A percentile compares a stretch with the other conserved stretches of the same genome.
phyloP scores from a whole-genome alignment of 495 filamentous ascomycete species.

The Neurospora sp. region DNA sequence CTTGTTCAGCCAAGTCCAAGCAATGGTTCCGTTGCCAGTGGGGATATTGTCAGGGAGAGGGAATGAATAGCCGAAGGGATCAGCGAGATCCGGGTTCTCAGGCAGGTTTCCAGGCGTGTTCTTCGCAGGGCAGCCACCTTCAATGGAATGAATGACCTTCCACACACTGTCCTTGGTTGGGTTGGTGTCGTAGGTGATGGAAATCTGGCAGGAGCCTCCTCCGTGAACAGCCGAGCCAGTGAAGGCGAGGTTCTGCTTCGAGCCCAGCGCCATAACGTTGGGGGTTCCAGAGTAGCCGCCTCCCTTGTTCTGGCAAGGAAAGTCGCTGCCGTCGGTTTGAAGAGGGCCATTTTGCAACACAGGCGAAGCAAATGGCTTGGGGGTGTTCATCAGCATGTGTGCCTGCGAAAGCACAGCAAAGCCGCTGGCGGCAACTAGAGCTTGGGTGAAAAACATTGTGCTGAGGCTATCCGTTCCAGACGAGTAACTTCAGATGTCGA shows the following conservation, averaged over 20 bases:
- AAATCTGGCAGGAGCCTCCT: slow-evolving; percentile 81
- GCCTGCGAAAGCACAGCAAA: slow-evolving; percentile 44
- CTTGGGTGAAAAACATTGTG: slow-evolving; percentile 13
- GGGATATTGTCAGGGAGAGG: slow-evolving; percentile 47
- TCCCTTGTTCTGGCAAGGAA: slow-evolving; percentile 57
- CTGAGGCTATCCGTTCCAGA: not conserved
- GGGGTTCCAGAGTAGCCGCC: slow-evolving; percentile 33
- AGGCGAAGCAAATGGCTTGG: slow-evolving; percentile 30
- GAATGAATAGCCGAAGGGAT: slow-evolving; percentile 40
- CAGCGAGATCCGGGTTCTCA: slow-evolving; percentile 12
- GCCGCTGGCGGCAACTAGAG: slow-evolving; percentile 18
- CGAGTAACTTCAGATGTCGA: not conserved
- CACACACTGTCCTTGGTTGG: slow-evolving; percentile 49
- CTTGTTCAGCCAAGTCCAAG: slow-evolving; percentile 89
- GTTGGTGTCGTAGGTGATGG: slow-evolving; percentile 62
- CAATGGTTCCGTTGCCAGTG: slow-evolving; percentile 55
- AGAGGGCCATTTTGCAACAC: accelerated
- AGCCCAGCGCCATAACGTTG: slow-evolving; percentile 44
- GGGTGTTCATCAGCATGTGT: slow-evolving; percentile 64
- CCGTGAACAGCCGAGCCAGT: slow-evolving; percentile 61
- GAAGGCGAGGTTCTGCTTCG: slow-evolving; percentile 43
- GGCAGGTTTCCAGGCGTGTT: slow-evolving; percentile 32
- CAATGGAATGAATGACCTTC: slow-evolving; percentile 74
- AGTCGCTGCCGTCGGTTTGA: slow-evolving; percentile 45
- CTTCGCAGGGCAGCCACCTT: slow-evolving; percentile 66